Conservation (phyloP, 208 protist genomes). For the Acanthamoeba healyi region DNA sequence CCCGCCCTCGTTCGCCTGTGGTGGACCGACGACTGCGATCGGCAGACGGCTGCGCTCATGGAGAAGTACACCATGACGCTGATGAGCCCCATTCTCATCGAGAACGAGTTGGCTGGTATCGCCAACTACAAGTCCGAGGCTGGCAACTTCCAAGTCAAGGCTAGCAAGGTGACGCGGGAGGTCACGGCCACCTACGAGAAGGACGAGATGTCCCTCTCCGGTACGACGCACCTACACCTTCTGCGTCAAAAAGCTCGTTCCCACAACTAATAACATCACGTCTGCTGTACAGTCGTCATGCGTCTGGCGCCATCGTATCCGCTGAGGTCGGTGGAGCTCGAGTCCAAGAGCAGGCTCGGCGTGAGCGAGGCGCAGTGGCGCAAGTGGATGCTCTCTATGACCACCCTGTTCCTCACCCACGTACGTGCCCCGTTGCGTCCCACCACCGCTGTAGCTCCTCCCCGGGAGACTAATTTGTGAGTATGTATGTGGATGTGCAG, state of each 20-base stretch:
- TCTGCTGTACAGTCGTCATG: slow-evolving; percentile 40
- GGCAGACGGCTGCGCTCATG: slow-evolving; percentile 44
- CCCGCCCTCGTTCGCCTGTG: slow-evolving; percentile 62
- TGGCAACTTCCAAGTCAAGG: slow-evolving; percentile 58
- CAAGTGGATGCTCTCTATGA: slow-evolving; percentile 77
- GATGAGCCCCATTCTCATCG: slow-evolving; percentile 69
- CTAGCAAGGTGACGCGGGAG: slow-evolving; percentile 68
- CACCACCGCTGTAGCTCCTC: neutral
- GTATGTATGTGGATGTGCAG: neutral
- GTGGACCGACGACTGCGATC: slow-evolving; percentile 74
- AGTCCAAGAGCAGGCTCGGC: slow-evolving; percentile 50
- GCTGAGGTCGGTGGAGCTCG: slow-evolving; percentile 67
- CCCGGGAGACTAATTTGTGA: too few relatives aligned
- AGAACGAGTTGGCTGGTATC: slow-evolving; percentile 62
- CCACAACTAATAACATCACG: too few relatives aligned
- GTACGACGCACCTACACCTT: neutral
- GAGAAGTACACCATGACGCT: slow-evolving; percentile 68
- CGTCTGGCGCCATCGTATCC: slow-evolving; percentile 54
- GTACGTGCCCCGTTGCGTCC: neutral
- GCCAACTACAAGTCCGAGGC: slow-evolving; percentile 44
- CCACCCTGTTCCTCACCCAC: slow-evolving; percentile 72
- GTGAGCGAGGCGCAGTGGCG: slow-evolving; percentile 73
- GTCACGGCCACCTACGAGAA: slow-evolving; percentile 73
- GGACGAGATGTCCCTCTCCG: slow-evolving; percentile 64
- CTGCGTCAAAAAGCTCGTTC: too few relatives aligned